Evolutionary conservation across 257 asterid species (phyloP), one percentile per base, ranked within the genome.

Genomic region (Nicotiana tabacum): DNA sequence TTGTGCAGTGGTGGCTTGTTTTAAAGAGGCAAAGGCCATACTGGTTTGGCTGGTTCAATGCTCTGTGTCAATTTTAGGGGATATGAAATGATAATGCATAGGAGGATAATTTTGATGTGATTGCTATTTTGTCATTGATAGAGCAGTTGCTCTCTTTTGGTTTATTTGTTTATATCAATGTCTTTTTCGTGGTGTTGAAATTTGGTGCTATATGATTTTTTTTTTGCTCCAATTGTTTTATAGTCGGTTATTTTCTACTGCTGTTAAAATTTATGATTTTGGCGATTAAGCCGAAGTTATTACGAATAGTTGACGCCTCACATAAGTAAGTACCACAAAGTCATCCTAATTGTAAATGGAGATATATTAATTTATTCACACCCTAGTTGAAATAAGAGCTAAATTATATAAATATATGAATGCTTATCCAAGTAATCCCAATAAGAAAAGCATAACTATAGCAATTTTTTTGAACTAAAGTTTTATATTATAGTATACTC

Each of bases 31-130:
- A 43, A 43, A 35, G 29, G 53, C 77, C 16, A 35, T 35, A 35
- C 6, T 9, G 33, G 55, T 9, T 37, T 2, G 56, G 33, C 37
- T 43, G n/a, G 60, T 72, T 72, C 16, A 46, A 48, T 48, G 78
- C 3, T 21, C 6, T 48, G 39, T 74, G 58, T 53, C 58, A 53
- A 55, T 55, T 55, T 55, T 55, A 1, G 60, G 60, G 60, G n/a
- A 53, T 53, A 53, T 53, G 27, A 24, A 24, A 24, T 24, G 60
- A 55, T 53, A 53, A 53, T 12, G 15, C 18, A 53, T 53, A 53
- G 6, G 79, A 48, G 24, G 79, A 74, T 74, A 48, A 46, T 8
- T 21, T 27, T 74, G 80, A 74, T 74, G 64, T 74, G 80, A 51
- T 17, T 27, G 21, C 37, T 74, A 74, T 74, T 51, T 74, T 27